Base-by-base conservation (phyloP, 805 yeast genomes). In the Wickerhamomyces sydowiorum region DNA sequence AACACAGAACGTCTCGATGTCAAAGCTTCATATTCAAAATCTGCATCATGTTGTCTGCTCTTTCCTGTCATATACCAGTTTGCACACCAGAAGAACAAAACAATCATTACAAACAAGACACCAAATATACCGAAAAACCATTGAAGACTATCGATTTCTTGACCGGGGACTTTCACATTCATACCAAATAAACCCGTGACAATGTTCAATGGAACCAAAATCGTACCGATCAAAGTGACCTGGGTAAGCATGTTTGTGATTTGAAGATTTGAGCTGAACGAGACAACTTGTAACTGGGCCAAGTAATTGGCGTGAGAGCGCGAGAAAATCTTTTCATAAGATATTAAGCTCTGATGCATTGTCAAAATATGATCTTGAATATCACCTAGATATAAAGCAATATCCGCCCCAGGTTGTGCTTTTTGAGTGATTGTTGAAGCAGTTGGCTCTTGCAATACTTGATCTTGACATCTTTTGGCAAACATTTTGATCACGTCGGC, bases 401-500 rank as follows among this genome's bases (percentile, higher is more conserved):
- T 90, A 55, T 91, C 97, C 22, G 85, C 91, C 54, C 95, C 75
- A 39, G 96, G 96, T 52, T 80, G 78, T 1, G 75, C 70, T 15
- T 60, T 57, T 5, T 46, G 41, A 40, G 57, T 60, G 1, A 71
- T 65, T 3, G 70, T 66, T 37, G 66, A 43, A 1, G 70, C 68
- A 8, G 69, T 68, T 3, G 70, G 68, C 41, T 65, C 62, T 7
- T 70, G 70, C 42, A 62, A 65, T 4, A 57, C 61, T 38, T 68
- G 72, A 64, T 89, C 97, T 55, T 84, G 90, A 63, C 96, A 89
- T 54, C 98, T 75, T 61, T 91, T 91, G 29, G 96, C 93, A 69
- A 91, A 88, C 95, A 89, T 90, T 53, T 86, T 85, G 56, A 91
- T 86, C 41, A 91, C 98, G 61, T 91, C 98, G 1, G 97, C 97